phyloP scores from a whole-genome alignment of 2,329 filamentous ascomycete genomes.

The Pseudocercospora eumusae region DNA sequence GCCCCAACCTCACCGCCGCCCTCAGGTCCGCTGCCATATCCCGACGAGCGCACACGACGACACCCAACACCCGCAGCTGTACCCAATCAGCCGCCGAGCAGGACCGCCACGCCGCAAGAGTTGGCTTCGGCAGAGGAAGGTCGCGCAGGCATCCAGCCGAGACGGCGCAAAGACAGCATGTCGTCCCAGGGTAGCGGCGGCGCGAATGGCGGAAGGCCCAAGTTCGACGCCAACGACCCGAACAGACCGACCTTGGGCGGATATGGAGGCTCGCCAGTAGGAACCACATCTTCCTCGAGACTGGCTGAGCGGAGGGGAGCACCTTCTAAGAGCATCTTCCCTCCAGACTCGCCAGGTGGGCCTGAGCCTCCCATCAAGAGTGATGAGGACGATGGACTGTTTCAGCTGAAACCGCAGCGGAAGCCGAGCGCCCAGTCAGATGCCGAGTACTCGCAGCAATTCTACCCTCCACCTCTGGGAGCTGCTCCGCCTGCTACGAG shows the following conservation, averaged over 20 bases:
- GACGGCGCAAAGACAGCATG: constrained; percentile 36
- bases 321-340: constrained; percentile 72
- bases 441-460: constrained; percentile 47
- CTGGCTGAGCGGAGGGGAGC: constrained; percentile 80
- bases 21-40: constrained; percentile 36
- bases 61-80: constrained; percentile 26
- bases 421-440: constrained; percentile 24
- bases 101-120: constrained; percentile 34
- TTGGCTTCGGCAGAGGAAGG: constrained; percentile 31
- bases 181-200: constrained; percentile 36
- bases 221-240: constrained; percentile 52
- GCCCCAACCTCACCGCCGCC: constrained; percentile 39
- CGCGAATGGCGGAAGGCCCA: constrained; percentile 38
- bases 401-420: constrained; percentile 53
- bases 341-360: constrained; percentile 73
- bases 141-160: constrained; percentile 23
- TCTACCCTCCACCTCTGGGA: constrained; percentile 58
- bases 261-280: constrained; percentile 43
- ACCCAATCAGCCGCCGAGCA: constrained; percentile 23
- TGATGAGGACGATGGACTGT: constrained; percentile 68
- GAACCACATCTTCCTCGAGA: constrained; percentile 43
- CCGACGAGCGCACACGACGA: constrained; percentile 33
- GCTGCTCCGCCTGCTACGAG: constrained; percentile 31
- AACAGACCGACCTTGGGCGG: constrained; percentile 51
- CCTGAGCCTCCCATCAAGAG: constrained; percentile 70